phyloP scores from a whole-genome alignment of 2,329 filamentous ascomycete genomes.

The Talaromyces sp. region DNA sequence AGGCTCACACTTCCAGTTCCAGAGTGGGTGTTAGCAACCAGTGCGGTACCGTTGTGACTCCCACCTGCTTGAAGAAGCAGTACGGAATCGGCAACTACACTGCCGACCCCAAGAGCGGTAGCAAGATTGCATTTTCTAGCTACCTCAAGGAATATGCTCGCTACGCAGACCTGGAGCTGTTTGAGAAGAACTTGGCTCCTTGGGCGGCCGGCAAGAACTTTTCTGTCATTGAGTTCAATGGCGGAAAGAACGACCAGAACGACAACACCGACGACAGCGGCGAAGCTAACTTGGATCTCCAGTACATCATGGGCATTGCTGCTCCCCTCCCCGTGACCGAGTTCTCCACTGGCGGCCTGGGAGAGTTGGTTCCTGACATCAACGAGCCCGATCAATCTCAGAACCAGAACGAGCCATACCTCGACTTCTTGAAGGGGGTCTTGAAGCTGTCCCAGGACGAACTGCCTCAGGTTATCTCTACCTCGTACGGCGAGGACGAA shows the following conservation, averaged over 20 bases:
- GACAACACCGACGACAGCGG: conserved; percentile 33
- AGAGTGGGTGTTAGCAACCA: background rate
- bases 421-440: conserved; percentile 58
- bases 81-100: conserved; percentile 44
- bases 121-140: conserved; percentile 41
- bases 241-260: conserved; percentile 47
- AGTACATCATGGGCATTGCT: conserved; percentile 54
- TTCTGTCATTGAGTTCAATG: conserved; percentile 51
- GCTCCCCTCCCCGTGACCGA: conserved; percentile 51
- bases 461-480: conserved; percentile 61
- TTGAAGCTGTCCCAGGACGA: conserved; percentile 48
- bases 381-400: conserved; percentile 28
- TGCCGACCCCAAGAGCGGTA: conserved; percentile 27
- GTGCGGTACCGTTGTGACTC: conserved; percentile 30
- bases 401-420: conserved; percentile 61
- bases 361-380: conserved; percentile 45
- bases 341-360: conserved; percentile 56
- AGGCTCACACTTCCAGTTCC: background rate
- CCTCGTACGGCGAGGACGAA: conserved; percentile 66
- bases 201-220: conserved; percentile 50
- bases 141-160: conserved; percentile 50
- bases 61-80: conserved; percentile 44
- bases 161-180: conserved; percentile 38
- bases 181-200: conserved; percentile 54
- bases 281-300: conserved; percentile 61